Evolutionary conservation across 2,329 filamentous ascomycete genomes (phyloP).

Genomic region (Aspergillus fischeri): DNA sequence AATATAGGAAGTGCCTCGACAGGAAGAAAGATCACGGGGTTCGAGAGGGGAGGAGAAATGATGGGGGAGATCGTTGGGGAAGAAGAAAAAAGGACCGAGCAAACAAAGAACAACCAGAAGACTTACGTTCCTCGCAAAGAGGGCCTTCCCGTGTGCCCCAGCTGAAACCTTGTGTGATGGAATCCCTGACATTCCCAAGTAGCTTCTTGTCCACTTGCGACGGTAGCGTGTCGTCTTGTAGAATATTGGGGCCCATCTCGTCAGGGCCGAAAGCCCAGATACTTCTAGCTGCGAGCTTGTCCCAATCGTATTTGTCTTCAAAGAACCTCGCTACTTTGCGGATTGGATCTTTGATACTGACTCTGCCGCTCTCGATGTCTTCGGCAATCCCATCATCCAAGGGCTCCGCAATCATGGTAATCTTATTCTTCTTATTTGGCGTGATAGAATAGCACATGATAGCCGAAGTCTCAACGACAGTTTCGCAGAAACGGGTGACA

Average conservation of each 20-base stretch:
- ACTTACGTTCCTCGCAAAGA: conserved; percentile 92
- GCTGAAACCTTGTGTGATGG: conserved; percentile 90
- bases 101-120: conserved; percentile 17
- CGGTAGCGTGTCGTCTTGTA: conserved; percentile 93
- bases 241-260: conserved; percentile 87
- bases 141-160: conserved; percentile 96
- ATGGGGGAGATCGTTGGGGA: background rate
- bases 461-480: conserved; percentile 91
- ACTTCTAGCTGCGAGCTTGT: conserved; percentile 85
- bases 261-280: conserved; percentile 99
- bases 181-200: conserved; percentile 81
- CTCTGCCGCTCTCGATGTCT: conserved; percentile 86
- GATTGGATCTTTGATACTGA: conserved; percentile 88
- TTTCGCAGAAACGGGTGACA: conserved; percentile 96
- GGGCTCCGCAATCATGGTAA: conserved; percentile 97
- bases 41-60: background rate
- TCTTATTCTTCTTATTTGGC: conserved; percentile 98
- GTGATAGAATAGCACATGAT: conserved; percentile 98
- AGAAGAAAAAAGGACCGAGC: background rate
- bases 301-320: conserved; percentile 95
- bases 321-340: conserved; percentile 95
- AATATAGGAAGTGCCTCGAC: background rate
- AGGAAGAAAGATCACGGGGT: background rate
- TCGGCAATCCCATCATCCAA: conserved; percentile 90
- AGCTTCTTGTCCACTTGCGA: conserved; percentile 93